Evolutionary conservation across 2,329 filamentous ascomycete species (phyloP), one percentile per base, ranked within the genome.

Genomic region (Epichloe scottii): DNA sequence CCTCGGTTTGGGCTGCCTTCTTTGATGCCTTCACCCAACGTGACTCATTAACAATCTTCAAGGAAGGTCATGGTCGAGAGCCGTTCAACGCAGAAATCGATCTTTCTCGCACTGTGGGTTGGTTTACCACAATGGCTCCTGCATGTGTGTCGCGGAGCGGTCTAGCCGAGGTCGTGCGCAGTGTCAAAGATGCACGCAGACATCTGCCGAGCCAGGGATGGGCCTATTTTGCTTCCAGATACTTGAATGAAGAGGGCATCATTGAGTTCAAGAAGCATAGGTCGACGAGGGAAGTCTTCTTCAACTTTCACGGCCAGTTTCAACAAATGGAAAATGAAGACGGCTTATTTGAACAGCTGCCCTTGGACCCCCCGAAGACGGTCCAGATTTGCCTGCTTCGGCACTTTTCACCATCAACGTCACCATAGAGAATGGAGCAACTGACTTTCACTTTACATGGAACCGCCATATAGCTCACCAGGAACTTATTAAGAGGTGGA

Each of bases 181-280:
- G 53, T 35, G 59, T 64, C 23, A 70, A 71, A 52, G 67, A 71
- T 50, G 48, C 61, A 26, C 63, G 68, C 3, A 59, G 64, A 8
- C 57, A 53, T 8, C 58, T 66, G 2, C 63, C 65, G 0, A 58
- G 57, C 19, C 68, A 71, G 47, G 69, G 69, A 0, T 57, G 60
- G 39, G 58, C 63, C 0, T 71, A 71, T 54, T 72, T 72, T 53
- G 63, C 66, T 0, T 60, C 61, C 3, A 60, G 62, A 11, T 41
- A 41, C 23, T 23, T 23, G 23, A 23, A 23, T 23, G 5, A 23
- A 23, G 23, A 23, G 23, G 23, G 23, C 23, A 23, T 23, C 23
- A 5, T 6, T 5, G 23, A 23, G 23, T 23, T 23, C 1, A 23
- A 23, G 23, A 6, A 23, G 23, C 23, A 23, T 23, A 23, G 23